phyloP scores from a whole-genome alignment of 2,329 filamentous ascomycete species.

The Akanthomyces muscarius region DNA sequence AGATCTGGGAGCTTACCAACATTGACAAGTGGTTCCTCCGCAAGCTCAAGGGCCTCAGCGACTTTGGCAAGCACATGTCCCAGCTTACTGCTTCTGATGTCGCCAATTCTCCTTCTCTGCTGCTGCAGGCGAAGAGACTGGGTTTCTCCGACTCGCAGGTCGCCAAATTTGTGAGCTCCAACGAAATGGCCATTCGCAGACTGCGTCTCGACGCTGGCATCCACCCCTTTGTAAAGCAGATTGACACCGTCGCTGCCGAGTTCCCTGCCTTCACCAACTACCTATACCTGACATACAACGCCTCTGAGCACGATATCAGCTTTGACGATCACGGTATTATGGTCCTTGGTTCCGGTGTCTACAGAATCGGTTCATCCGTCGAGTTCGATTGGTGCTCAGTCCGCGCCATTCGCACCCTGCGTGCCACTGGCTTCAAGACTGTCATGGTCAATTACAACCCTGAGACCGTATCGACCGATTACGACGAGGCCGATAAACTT shows the following conservation, averaged over 20 bases:
- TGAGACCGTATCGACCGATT: conserved; percentile 85
- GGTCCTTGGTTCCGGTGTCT: conserved; percentile 94
- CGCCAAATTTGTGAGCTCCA: conserved; percentile 90
- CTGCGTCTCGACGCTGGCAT: conserved; percentile 83
- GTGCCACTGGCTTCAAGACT: conserved; percentile 82
- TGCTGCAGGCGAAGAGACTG: conserved; percentile 84
- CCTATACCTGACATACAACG: conserved; percentile 94
- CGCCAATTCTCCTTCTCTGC: conserved; percentile 57
- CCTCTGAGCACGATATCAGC: conserved; percentile 72
- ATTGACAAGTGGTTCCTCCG: conserved; percentile 98
- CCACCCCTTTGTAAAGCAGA: conserved; percentile 90
- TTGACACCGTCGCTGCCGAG: conserved; percentile 96
- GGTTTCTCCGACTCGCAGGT: conserved; percentile 94
- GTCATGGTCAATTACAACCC: conserved; percentile 96
- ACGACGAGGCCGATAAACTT: conserved; percentile 87
- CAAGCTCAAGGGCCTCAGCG: conserved; percentile 83
- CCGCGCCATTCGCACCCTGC: conserved; percentile 83
- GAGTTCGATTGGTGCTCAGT: conserved; percentile 99
- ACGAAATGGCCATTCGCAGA: conserved; percentile 83
- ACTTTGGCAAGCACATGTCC: conserved; percentile 79
- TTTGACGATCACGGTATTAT: conserved; percentile 92
- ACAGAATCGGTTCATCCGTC: conserved; percentile 94
- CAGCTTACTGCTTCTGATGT: conserved; percentile 62
- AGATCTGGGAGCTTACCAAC: conserved; percentile 97
- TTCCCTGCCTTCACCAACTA: conserved; percentile 96